Percentiles rank a stretch among this genome's conserved stretches.
Evolutionary conservation across 2,329 filamentous ascomycete genomes (phyloP).

Genomic region (Epichloe uncinata): DNA sequence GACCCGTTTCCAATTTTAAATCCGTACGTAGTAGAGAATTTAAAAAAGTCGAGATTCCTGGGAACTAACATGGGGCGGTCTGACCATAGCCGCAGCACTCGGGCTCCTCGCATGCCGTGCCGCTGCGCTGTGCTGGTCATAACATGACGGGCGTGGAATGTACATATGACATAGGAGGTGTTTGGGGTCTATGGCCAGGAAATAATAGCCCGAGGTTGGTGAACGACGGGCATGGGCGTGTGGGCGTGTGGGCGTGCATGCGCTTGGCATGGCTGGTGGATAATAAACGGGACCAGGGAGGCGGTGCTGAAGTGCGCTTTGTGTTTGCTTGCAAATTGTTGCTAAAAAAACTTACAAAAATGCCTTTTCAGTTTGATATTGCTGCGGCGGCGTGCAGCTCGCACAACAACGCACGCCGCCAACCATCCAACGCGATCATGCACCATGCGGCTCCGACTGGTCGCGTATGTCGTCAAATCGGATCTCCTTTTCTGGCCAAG

Average conservation of each 20-base stretch:
- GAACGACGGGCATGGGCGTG: neutral
- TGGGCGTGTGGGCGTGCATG: neutral
- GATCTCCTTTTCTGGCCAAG: conserved; percentile 1
- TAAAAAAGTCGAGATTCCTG: too few relatives aligned
- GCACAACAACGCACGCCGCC: neutral
- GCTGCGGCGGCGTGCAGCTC: neutral
- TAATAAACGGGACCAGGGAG: neutral
- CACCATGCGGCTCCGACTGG: neutral
- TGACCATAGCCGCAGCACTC: neutral
- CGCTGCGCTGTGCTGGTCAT: too few relatives aligned
- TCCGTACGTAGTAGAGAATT: neutral
- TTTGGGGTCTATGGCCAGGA: neutral
- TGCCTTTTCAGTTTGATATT: neutral
- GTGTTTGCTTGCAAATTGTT: neutral
- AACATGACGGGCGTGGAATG: neutral
- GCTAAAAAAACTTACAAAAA: neutral
- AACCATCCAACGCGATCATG: neutral
- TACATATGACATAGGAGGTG: neutral
- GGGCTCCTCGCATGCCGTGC: conserved; percentile 3
- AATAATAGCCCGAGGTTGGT: neutral
- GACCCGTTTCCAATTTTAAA: too few relatives aligned
- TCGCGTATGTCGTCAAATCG: conserved; percentile 2
- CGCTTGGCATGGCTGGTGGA: neutral
- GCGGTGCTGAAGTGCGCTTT: too few relatives aligned
- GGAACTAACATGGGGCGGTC: neutral